Conservation (phyloP, 176 grass and related monocot genomes). For the Carex parvula region DNA sequence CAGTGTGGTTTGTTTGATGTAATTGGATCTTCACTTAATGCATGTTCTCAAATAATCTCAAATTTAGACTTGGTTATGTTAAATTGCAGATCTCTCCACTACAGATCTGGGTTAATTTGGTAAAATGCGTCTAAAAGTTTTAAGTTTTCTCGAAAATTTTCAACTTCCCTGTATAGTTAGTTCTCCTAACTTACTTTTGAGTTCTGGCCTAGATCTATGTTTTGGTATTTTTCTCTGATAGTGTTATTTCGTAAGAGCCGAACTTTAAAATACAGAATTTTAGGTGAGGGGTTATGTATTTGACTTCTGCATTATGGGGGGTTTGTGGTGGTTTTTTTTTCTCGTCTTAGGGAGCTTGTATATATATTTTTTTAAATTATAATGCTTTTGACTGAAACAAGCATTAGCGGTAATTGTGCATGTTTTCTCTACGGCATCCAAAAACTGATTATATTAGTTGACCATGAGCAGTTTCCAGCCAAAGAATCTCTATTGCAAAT, state of each 20-base stretch:
- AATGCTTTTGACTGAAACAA: conserved; percentile 11
- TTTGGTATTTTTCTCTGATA: conserved; percentile 22
- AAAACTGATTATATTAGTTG: background rate
- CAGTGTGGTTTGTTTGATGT: background rate
- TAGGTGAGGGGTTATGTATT: conserved; percentile 6
- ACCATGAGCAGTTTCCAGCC: background rate
- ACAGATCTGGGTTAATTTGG: conserved; percentile 30
- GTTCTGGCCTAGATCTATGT: conserved; percentile 24
- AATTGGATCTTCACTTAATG: conserved; percentile 1
- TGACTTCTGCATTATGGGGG: conserved; percentile 3
- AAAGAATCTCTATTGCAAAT: background rate
- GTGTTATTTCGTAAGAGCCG: background rate
- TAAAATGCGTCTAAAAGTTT: conserved; percentile 17
- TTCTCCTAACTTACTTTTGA: background rate
- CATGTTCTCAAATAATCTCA: background rate
- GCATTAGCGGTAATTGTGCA: background rate
- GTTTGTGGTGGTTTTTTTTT: background rate
- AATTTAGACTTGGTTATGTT: background rate
- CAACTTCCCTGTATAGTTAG: background rate
- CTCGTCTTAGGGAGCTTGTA: background rate
- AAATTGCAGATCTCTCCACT: conserved; percentile 23
- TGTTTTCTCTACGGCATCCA: background rate
- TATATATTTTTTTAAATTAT: background rate
- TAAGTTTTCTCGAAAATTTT: conserved; percentile 14
- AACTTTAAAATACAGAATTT: conserved; percentile 9